Evolutionary conservation across 306 rosid species (phyloP), one percentile per base, ranked within the genome.

Genomic region (Cicer chorassanicum): DNA sequence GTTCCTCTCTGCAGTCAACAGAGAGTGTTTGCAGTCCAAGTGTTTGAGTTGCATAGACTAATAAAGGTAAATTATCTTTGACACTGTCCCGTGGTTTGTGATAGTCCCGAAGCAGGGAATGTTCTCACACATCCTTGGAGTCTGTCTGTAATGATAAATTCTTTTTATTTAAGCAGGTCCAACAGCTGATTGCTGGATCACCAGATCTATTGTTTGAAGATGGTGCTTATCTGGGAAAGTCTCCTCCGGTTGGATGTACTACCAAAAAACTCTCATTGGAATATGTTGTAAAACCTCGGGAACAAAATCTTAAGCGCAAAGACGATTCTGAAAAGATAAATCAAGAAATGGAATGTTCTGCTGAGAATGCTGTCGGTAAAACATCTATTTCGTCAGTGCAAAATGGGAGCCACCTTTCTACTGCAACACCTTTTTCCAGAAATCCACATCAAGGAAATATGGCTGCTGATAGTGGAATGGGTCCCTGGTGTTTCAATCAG

Each of bases 291-390:
- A 87, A 84, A 84, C 82, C 80, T 40, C 80, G 9, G 76, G 72
- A 21, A 43, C 78, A 74, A 34, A 79, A 61, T 74, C 62, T 66
- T 14, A 83, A 85, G 80, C 40, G 68, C 83, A 86, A 86, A 76
- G 83, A 88, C 63, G 80, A 82, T 72, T 83, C 89, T 53, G 89
- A 85, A 83, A 86, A 86, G 85, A 59, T 83, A 45, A 83, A 81
- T 74, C 84, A 86, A 71, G 86, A 88, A 82, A 81, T 86, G 83
- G 99, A 90, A 75, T 77, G 82, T 75, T 95, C 93, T 36, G 97
- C 98, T 9, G 98, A 92, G 84, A 95, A 90, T 83, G 93, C 93
- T 10, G 92, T 92, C 67, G 97, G 83, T 45, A 92, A 89, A 81
- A 82, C 89, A 64, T 78, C 90, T 78, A 77, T 85, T 75, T 80